A percentile compares a stretch with the other conserved stretches of the same genome.
phyloP scores from a whole-genome alignment of 2,329 filamentous ascomycete species.

The Aureobasidium namibiae region DNA sequence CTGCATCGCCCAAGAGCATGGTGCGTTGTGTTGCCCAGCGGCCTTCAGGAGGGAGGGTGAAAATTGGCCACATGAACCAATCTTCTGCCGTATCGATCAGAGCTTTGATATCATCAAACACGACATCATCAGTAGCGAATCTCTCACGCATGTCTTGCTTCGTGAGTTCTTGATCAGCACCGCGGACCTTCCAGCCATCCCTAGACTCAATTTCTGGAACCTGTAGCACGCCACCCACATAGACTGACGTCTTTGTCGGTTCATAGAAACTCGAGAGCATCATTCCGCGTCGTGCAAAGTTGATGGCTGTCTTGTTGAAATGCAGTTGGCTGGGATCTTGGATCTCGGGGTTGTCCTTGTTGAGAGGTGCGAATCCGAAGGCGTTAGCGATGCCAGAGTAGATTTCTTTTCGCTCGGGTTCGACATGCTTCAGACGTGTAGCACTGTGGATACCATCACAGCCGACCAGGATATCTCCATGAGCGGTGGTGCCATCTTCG shows the following conservation, averaged over 20 bases:
- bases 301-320: constrained; percentile 37
- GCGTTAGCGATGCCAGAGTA: constrained; percentile 40
- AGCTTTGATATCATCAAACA: constrained; percentile 28
- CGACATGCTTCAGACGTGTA: constrained; percentile 36
- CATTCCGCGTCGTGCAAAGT: constrained; percentile 38
- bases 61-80: constrained; percentile 40
- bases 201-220: constrained; percentile 34
- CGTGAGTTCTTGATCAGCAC: constrained; percentile 35
- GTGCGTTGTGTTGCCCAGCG: constrained; percentile 38
- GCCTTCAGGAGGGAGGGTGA: constrained; percentile 35
- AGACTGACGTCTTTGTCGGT: constrained; percentile 29
- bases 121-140: constrained; percentile 32
- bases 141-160: constrained; percentile 33
- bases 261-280: constrained; percentile 36
- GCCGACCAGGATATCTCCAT: constrained; percentile 29
- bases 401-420: constrained; percentile 33
- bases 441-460: constrained; percentile 32
- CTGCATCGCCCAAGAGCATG: constrained; percentile 39
- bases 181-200: constrained; percentile 38
- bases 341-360: constrained; percentile 15
- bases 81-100: constrained; percentile 36
- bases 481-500: constrained; percentile 27
- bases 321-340: constrained; percentile 19
- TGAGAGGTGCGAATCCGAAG: constrained; percentile 36
- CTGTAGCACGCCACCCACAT: constrained; percentile 39